phyloP scores from a whole-genome alignment of 1,139 yeast genomes.

The Oligophagozyma castellii region DNA sequence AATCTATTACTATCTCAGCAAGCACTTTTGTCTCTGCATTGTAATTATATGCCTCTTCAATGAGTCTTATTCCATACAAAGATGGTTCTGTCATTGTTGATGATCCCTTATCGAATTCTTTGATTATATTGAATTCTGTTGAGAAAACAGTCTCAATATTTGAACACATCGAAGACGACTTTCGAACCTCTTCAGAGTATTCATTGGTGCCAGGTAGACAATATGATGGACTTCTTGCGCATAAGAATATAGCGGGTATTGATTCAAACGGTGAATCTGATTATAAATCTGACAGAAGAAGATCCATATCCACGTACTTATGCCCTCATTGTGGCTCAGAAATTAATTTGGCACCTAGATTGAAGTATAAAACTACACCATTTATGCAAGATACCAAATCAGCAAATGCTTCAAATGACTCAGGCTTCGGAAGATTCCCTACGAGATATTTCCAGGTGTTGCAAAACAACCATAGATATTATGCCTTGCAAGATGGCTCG shows the following conservation, averaged over 20 bases:
- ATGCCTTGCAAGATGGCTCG: conserved; percentile 4
- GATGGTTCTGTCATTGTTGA: conserved; percentile 19
- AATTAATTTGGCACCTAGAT: conserved; percentile 1
- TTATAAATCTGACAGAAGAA: conserved; percentile 3
- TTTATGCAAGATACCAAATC: neutral
- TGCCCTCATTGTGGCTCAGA: conserved; percentile 12
- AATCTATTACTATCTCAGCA: no score
- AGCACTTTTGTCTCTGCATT: no score
- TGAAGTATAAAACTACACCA: conserved; percentile 1
- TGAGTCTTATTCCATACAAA: conserved; percentile 20
- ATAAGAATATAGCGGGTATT: no score
- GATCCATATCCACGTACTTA: conserved; percentile 6
- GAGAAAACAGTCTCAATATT: conserved; percentile 15
- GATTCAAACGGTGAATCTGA: conserved; percentile 2
- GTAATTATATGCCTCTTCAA: no score
- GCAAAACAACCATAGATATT: conserved; percentile 7
- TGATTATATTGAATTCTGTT: conserved; percentile 20
- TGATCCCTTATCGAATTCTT: conserved; percentile 19
- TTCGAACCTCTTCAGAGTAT: conserved; percentile 3
- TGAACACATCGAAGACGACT: conserved; percentile 9
- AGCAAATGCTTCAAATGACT: neutral
- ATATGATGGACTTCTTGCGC: no score
- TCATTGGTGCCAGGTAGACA: no score
- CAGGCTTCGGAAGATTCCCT: conserved; percentile 1
- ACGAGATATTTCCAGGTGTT: conserved; percentile 5